Evolutionary conservation across 306 rosid species (phyloP).

Genomic region (Prinsepia uniflora): DNA sequence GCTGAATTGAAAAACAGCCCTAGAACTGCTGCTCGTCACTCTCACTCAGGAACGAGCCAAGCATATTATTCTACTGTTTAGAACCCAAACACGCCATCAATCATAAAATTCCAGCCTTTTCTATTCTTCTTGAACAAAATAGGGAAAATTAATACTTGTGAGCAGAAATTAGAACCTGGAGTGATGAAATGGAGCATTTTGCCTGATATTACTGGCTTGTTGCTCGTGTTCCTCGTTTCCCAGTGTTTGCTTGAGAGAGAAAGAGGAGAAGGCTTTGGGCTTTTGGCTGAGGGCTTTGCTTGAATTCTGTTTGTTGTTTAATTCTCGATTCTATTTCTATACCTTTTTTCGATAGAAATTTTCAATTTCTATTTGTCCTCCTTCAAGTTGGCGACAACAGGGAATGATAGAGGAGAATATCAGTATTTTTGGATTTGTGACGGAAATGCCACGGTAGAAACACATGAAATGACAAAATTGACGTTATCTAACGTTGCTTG

Average conservation of each 20-base stretch:
- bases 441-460: slow-evolving; percentile 10
- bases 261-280: neutral
- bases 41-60: slow-evolving; percentile 1
- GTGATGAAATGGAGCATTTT: slow-evolving; percentile 5
- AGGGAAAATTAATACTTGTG: no score
- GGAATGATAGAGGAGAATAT: neutral
- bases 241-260: neutral
- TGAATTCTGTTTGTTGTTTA: neutral
- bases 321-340: no score
- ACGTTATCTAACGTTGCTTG: neutral
- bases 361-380: neutral
- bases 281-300: neutral
- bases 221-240: neutral
- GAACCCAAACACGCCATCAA: neutral
- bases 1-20: neutral
- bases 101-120: neutral
- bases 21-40: neutral
- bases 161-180: slow-evolving; percentile 21
- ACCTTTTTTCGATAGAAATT: neutral
- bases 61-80: neutral
- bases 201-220: neutral
- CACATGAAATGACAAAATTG: neutral
- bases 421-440: neutral
- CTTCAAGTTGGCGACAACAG: neutral
- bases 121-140: no score